Percentiles rank a stretch among this genome's conserved stretches.
phyloP scores from a whole-genome alignment of 2,329 filamentous ascomycete genomes.

The Penicillium fuscoglaucum region DNA sequence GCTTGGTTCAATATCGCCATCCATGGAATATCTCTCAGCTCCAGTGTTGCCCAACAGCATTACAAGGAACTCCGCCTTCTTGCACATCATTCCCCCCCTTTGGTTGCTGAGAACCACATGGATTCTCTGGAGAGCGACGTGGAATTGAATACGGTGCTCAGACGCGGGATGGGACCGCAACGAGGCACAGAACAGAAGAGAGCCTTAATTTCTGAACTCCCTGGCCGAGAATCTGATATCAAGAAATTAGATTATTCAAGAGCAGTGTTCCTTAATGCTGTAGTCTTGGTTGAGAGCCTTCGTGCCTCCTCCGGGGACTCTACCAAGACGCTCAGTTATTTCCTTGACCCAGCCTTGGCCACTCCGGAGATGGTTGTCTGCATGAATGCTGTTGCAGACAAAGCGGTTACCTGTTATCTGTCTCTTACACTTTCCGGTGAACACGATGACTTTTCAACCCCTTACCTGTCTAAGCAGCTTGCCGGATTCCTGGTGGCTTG shows the following conservation, averaged over 20 bases:
- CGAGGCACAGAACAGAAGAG: conserved; percentile 75
- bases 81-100: conserved; percentile 80
- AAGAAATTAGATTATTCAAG: conserved; percentile 83
- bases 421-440: conserved; percentile 69
- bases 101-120: conserved; percentile 84
- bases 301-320: conserved; percentile 86
- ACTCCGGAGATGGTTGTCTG: conserved; percentile 61
- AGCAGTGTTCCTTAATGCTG: conserved; percentile 86
- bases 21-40: conserved; percentile 80
- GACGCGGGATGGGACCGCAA: conserved; percentile 78
- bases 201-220: conserved; percentile 70
- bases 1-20: conserved; percentile 98
- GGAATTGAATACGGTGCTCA: conserved; percentile 89
- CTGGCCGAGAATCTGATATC: conserved; percentile 75
- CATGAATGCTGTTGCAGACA: conserved; percentile 63
- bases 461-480: conserved; percentile 85
- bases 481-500: conserved; percentile 82
- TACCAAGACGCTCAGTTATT: conserved; percentile 85
- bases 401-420: conserved; percentile 77
- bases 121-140: conserved; percentile 95
- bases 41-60: conserved; percentile 70
- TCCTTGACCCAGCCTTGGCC: conserved; percentile 82
- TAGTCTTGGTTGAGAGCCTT: conserved; percentile 83
- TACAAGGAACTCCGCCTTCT: conserved; percentile 76
- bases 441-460: conserved; percentile 79